Conservation (phyloP, 2,329 filamentous ascomycete genomes). For the Ophiostoma angusticollis region DNA sequence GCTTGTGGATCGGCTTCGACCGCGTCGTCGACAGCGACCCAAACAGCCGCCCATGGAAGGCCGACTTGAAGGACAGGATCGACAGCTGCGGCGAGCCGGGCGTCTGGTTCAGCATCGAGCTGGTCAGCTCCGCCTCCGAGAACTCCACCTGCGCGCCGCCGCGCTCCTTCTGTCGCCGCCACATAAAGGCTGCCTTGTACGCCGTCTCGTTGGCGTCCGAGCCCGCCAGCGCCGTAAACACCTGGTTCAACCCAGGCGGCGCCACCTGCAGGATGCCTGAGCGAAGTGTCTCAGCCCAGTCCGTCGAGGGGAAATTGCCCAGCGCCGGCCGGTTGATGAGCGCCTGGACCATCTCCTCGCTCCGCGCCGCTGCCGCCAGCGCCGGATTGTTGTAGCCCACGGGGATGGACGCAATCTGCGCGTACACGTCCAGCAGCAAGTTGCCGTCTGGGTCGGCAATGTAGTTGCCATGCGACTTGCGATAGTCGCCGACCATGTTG, state of each 20-base stretch:
- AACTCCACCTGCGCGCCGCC: slow-evolving; percentile 69
- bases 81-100: slow-evolving; percentile 67
- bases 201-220: slow-evolving; percentile 91
- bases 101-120: slow-evolving; percentile 65
- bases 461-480: slow-evolving; percentile 68
- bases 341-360: slow-evolving; percentile 65
- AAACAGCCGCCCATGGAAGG: slow-evolving; percentile 84
- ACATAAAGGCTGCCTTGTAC: slow-evolving; percentile 95
- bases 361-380: slow-evolving; percentile 56
- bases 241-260: slow-evolving; percentile 71
- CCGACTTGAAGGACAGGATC: slow-evolving; percentile 79
- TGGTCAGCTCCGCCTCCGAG: slow-evolving; percentile 59
- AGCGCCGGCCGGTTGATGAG: slow-evolving; percentile 82
- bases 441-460: slow-evolving; percentile 62
- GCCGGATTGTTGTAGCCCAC: slow-evolving; percentile 84
- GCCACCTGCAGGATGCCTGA: slow-evolving; percentile 71
- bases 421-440: slow-evolving; percentile 63
- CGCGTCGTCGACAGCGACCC: slow-evolving; percentile 78
- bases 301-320: slow-evolving; percentile 78
- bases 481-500: slow-evolving; percentile 72
- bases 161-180: slow-evolving; percentile 67
- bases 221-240: slow-evolving; percentile 81
- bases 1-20: slow-evolving; percentile 87
- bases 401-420: slow-evolving; percentile 86
- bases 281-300: slow-evolving; percentile 71